Percentiles rank a stretch among this genome's conserved stretches.
phyloP scores from a whole-genome alignment of 2,329 filamentous ascomycete species.

The Pyrenophora teres region DNA sequence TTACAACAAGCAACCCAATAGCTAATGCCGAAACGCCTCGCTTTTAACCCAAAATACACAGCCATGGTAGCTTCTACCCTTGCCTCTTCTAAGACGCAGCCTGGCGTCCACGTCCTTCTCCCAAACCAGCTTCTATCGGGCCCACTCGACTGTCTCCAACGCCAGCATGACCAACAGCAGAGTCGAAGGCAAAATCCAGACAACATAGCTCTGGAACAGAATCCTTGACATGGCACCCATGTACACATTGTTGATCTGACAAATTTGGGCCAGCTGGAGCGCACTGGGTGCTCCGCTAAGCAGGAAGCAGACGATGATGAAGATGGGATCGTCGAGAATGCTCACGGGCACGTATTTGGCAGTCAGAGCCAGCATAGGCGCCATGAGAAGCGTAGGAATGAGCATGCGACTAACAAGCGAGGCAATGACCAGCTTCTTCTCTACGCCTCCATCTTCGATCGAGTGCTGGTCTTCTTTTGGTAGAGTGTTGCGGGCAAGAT shows the following conservation, averaged over 20 bases:
- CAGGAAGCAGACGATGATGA: conserved; percentile 96
- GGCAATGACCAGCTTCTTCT: conserved; percentile 81
- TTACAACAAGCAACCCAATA: conserved; percentile 3
- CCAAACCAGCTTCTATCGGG: conserved; percentile 44
- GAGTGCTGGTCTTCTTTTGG: conserved; percentile 68
- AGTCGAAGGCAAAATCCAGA: conserved; percentile 96
- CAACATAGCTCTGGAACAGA: conserved; percentile 94
- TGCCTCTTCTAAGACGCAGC: not conserved
- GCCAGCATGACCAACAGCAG: conserved; percentile 88
- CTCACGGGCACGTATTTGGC: conserved; percentile 92
- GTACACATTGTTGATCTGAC: conserved; percentile 96
- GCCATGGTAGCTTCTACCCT: not conserved
- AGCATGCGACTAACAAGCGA: conserved; percentile 89
- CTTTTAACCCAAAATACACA: conserved; percentile 1
- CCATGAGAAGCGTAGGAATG: conserved; percentile 88
- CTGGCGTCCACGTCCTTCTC: not conserved
- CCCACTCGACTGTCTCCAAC: conserved; percentile 92
- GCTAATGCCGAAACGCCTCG: conserved; percentile 13
- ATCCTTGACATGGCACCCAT: conserved; percentile 92
- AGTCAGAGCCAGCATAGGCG: conserved; percentile 80
- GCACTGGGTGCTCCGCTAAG: conserved; percentile 92
- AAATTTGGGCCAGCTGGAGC: conserved; percentile 94
- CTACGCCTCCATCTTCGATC: conserved; percentile 69
- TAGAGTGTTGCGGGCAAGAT: conserved; percentile 88
- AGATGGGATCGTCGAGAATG: conserved; percentile 96